phyloP scores from a whole-genome alignment of 1,284 basidiomycete species.

The Austroboletus sp. region DNA sequence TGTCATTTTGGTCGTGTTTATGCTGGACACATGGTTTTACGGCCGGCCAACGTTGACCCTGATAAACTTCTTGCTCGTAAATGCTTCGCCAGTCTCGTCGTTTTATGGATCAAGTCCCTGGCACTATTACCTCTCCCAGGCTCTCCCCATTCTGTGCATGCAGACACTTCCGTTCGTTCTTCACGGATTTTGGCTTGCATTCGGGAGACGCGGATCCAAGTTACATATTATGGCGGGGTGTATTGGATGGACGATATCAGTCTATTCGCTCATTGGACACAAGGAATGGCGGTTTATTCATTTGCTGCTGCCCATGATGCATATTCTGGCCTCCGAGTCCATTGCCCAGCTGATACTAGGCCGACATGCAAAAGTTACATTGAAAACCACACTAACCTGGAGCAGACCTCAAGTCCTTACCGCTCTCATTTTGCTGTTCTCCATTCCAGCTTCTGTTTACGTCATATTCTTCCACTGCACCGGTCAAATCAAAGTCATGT shows the following conservation, averaged over 20 bases:
- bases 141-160: slow-evolving; percentile 73
- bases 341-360: slow-evolving; percentile 46
- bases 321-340: slow-evolving; percentile 72
- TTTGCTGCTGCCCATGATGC: slow-evolving; percentile 80
- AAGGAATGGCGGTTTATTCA: slow-evolving; percentile 98
- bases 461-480: slow-evolving; percentile 66
- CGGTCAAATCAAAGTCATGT: slow-evolving; percentile 71
- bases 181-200: slow-evolving; percentile 48
- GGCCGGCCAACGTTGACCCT: slow-evolving; percentile 65
- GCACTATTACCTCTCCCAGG: slow-evolving; percentile 89
- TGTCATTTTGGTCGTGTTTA: slow-evolving; percentile 38
- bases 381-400: slow-evolving; percentile 11
- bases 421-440: slow-evolving; percentile 45
- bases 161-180: slow-evolving; percentile 68
- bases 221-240: slow-evolving; percentile 47
- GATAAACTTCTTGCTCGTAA: slow-evolving; percentile 74
- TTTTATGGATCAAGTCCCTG: slow-evolving; percentile 88
- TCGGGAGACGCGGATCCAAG: slow-evolving; percentile 26
- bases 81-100: slow-evolving; percentile 76
- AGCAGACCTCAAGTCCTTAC: slow-evolving; percentile 10
- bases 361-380: slow-evolving; percentile 4
- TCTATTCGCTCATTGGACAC: slow-evolving; percentile 79
- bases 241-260: slow-evolving; percentile 56
- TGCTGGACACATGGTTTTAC: slow-evolving; percentile 68
- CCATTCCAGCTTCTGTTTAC: slow-evolving; percentile 60